phyloP scores from a whole-genome alignment of 108 stramenopile genomes.

The Cylindrotheca fusiformis region DNA sequence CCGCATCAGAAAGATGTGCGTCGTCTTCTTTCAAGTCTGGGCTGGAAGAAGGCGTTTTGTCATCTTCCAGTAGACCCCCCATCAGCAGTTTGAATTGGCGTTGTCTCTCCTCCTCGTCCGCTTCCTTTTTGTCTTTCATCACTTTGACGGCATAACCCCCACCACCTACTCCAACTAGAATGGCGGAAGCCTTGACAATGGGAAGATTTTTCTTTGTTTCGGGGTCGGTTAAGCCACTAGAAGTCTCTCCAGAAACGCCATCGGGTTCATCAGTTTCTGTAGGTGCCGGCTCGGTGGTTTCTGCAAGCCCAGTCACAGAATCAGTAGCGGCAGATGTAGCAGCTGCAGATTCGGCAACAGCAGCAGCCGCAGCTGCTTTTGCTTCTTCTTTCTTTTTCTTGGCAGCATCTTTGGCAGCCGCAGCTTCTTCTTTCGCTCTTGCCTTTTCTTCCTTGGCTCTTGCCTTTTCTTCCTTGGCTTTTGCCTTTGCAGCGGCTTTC shows the following conservation, averaged over 20 bases:
- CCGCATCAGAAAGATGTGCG: constrained; percentile 7
- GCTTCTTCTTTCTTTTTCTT: constrained; percentile 35
- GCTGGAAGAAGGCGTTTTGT: constrained; percentile 4
- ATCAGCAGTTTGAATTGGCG: constrained; percentile 68
- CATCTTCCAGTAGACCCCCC: constrained; percentile 44
- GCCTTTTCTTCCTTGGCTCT: constrained; percentile 32
- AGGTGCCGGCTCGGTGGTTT: neutral
- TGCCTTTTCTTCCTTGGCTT: constrained; percentile 23
- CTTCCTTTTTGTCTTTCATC: constrained; percentile 41
- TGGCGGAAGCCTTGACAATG: constrained; percentile 39
- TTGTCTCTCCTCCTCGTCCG: constrained; percentile 63
- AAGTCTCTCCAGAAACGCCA: neutral
- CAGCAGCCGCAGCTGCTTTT: constrained; percentile 37
- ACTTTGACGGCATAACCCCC: constrained; percentile 63
- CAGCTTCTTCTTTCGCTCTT: constrained; percentile 22
- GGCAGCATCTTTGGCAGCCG: constrained; percentile 28
- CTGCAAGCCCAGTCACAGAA: neutral
- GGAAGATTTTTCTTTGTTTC: constrained; percentile 26
- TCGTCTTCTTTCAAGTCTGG: constrained; percentile 4
- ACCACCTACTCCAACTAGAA: constrained; percentile 53
- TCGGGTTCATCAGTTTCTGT: neutral
- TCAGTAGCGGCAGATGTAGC: constrained; percentile 5
- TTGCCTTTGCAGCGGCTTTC: constrained; percentile 38
- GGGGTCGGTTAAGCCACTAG: constrained; percentile 1
- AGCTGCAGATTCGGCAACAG: constrained; percentile 11